Percentiles rank a stretch among this genome's conserved stretches.
These are phyloP conservation scores for Plantago major DNA, from an alignment of 257 asterid species.

Conservation along the genomic window DNA sequence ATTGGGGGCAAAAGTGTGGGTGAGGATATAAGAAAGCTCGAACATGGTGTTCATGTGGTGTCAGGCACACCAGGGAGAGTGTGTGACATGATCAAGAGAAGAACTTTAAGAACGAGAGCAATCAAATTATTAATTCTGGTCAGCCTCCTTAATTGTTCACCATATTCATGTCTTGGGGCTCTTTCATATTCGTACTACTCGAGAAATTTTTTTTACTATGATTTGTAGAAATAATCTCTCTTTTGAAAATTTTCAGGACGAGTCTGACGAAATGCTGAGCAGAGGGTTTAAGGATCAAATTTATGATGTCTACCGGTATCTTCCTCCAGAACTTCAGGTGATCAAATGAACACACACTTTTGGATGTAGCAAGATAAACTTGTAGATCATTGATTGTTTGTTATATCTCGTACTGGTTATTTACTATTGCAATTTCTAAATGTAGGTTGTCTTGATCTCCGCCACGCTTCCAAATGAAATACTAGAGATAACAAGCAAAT, in stretches of 20 bases:
- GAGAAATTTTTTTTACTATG: no score
- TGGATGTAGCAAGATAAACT: neutral
- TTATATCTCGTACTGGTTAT: slow-evolving; percentile 10
- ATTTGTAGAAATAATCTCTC: no score
- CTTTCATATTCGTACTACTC: no score
- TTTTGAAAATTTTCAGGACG: slow-evolving; percentile 51
- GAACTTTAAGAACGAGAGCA: slow-evolving; percentile 80
- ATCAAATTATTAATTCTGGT: slow-evolving; percentile 80
- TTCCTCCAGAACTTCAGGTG: slow-evolving; percentile 99
- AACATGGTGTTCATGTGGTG: slow-evolving; percentile 96
- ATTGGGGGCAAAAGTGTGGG: slow-evolving; percentile 98
- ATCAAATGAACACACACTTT: neutral
- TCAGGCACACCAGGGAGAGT: slow-evolving; percentile 99
- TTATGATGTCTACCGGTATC: slow-evolving; percentile 95
- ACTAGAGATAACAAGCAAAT: slow-evolving; percentile 92
- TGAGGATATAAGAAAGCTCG: slow-evolving; percentile 86
- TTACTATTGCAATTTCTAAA: slow-evolving; percentile 2
- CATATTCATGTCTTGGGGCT: no score
- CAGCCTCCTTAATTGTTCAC: slow-evolving; percentile 22
- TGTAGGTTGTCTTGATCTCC: slow-evolving; percentile 88
- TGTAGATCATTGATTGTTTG: slow-evolving; percentile 3
- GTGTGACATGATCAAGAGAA: slow-evolving; percentile 95
- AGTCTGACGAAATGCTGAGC: slow-evolving; percentile 98
- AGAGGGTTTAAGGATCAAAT: slow-evolving; percentile 98
- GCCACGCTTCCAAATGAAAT: slow-evolving; percentile 99